Base-by-base conservation (phyloP, 257 asterid genomes). In the Dorcoceras hygrometricum region DNA sequence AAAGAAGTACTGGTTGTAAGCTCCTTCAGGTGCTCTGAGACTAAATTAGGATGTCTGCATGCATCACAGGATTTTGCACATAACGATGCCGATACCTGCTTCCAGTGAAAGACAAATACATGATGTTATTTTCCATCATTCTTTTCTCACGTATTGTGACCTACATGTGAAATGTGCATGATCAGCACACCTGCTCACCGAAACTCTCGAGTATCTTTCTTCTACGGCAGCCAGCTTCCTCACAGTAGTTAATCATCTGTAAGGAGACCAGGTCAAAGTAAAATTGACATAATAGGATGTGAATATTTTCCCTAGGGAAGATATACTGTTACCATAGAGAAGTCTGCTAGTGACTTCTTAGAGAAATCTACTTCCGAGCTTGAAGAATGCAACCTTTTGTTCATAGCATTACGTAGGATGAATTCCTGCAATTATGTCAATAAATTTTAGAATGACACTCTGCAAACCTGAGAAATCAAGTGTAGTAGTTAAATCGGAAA, bases 221-320 rank as follows among this genome's bases (percentile, higher is more conserved):
- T 74, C 98, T 88, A 73, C 97, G 96, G 74, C 98, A 93, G 66
- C 83, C 84, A 61, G 87, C 76, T 71, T 79, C 83, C 79, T 93
- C 95, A 63, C 97, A 93, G 72, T 87, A 93, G 73, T 86, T 90
- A 71, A 83, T 86, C 94, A 93, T 86, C 98, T 93, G 78, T 59
- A 78, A 68, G 75, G 57, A 75, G 64, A 63, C 55, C 48, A 76
- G 51, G 73, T 54, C 63, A 73, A 68, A 43, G 60, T 14, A 32
- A 22, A 72, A 48, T 79, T 70, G 67, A 68, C 29, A 29, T 74
- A 66, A 72, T 67, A 24, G 28, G n/a, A 63, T 31, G 16, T 5
- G 25, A 60, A 58, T 32, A 3, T 50, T 39, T 58, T 55, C 36
- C 56, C 63, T n/a, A 57, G 71, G 51, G 22, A 57, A 58, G 29